Base-by-base conservation (phyloP, 345 rosid genomes). In the Moringa oleifera region DNA sequence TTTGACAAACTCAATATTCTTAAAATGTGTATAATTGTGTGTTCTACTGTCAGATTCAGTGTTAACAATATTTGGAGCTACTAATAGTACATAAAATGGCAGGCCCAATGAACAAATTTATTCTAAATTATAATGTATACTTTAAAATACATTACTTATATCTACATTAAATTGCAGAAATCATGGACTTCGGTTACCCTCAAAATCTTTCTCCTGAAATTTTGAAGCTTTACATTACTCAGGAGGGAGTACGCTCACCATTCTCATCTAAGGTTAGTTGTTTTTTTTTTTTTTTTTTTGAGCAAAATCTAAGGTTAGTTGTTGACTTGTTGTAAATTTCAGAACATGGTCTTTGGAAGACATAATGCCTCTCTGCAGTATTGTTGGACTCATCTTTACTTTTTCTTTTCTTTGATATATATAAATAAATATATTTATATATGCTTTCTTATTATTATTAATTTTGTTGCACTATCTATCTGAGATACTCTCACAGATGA, bases 171-270 rank as follows among this genome's bases (percentile, higher is more conserved):
- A 58, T 65, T 88, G 76, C 93, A 91, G 97, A 91, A 71, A 94
- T 90, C 63, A 90, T 94, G 96, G 99, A 88, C 75, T 91, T 94
- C 65, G 97, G 97, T 56, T 91, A 89, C 63, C 97, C 97, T 21
- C 99, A 95, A 70, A 95, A 91, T 72, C 91, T 95, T 51, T 95
- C 99, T 51, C 96, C 99, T 46, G 97, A 95, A 81, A 91, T 95
- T 73, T 79, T 95, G 67, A 95, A 95, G 81, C 90, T 95, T 62
- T 95, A 95, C 73, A 91, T 95, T 33, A 95, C 99, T 55, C 99
- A 94, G 47, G 99, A 90, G 82, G 97, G 97, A 72, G 97, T 90
- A 58, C 88, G 97, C 46, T 94, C 97, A 21, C 97, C 96, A 20
- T 94, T 94, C 74, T 90, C 98, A 24, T 93, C 97, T 1, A 93